Evolutionary conservation across 1,139 yeast genomes (phyloP), one percentile per base, ranked within the genome.

Genomic region (Yamadazyma aaseri): DNA sequence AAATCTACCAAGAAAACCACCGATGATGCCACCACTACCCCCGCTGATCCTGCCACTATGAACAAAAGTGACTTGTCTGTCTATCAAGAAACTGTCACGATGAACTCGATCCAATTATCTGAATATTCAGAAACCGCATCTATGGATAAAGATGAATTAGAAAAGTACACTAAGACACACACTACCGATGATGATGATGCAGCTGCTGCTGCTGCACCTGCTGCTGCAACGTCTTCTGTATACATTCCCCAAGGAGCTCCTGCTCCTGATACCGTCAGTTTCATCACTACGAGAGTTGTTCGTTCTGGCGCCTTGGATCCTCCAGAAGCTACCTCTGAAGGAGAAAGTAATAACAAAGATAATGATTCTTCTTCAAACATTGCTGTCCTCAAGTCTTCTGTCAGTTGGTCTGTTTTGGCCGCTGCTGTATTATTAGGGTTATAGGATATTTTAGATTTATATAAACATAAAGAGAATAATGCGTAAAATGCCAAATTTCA

Each of bases 241-340:
- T 38, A 41, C 2, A 16, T 29, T 17, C 35, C 39, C 9, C 34
- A 36, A 20, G 50, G 42, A 2, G 34, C 42, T 5, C 36, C 47
- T 16, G 45, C 30, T 11, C 35, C 46, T 20, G 49, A 50, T 14
- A 40, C 47, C 14, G 50, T 48, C 9, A 44, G 53, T 25, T 50
- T 41, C 31, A 39, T 50, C 28, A 50, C 54, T 26, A 44, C 55
- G 10, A 36, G 51, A 41, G 50, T 46, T 6, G 29, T 39, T 26
- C 39, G 50, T 27, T 38, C 46, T 2, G 25, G 22, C n/a, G 35
- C 23, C 6, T 26, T 33, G 13, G 27, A 32, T 14, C 26, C 37
- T 2, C 17, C 33, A 7, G 11, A 8, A 10, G 32, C 21, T n/a
- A 20, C 28, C 7, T 22, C 33, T 25, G 17, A 29, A 17, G 21